Evolutionary conservation across 495 filamentous ascomycete genomes (phyloP), one percentile per base, ranked within the genome.

Genomic region (Trichoderma gamsii): DNA sequence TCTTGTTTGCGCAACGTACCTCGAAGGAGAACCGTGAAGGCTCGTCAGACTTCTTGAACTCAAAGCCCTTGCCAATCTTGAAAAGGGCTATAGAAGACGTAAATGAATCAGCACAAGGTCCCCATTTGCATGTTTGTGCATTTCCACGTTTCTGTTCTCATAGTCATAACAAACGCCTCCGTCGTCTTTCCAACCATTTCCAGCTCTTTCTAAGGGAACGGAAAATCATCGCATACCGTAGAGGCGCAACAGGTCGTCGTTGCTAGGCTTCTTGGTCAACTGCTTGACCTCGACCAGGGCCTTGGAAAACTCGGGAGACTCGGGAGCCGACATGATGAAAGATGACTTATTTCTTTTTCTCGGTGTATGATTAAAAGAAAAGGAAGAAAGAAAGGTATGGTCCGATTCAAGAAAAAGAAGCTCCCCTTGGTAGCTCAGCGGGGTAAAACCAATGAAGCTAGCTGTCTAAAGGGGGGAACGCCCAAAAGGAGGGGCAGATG

Each of bases 221-320:
- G 44, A 46, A 21, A 38, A 38, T 49, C 5, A 32, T 49, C 27
- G 66, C 73, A 69, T 67, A 82, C 81, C 79, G 65, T 83, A 84
- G 70, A 83, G 76, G 68, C 79, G 81, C 70, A 87, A 82, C 25
- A 88, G 78, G 29, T 87, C 82, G 16, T 84, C 78, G 77, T 86
- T 85, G 70, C 66, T 75, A 13, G 85, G 87, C 80, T 85, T 87
- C 68, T 78, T 76, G 66, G 83, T 85, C 67, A 91, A 81, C 80
- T 90, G 87, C 75, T 84, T 83, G 78, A 79, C 83, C 70, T 90
- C 86, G 74, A 81, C 81, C 71, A 88, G 84, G 66, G 90, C 85
- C 71, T 80, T 82, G 72, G 84, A 73, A 79, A 88, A 88, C 52
- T 80, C 84, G 64, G 79, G 75, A 74, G 76, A 80, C 73, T 79